A percentile compares a stretch with the other conserved stretches of the same genome.
phyloP scores from a whole-genome alignment of 352 stramenopile genomes.

The Aphanomyces astaci region DNA sequence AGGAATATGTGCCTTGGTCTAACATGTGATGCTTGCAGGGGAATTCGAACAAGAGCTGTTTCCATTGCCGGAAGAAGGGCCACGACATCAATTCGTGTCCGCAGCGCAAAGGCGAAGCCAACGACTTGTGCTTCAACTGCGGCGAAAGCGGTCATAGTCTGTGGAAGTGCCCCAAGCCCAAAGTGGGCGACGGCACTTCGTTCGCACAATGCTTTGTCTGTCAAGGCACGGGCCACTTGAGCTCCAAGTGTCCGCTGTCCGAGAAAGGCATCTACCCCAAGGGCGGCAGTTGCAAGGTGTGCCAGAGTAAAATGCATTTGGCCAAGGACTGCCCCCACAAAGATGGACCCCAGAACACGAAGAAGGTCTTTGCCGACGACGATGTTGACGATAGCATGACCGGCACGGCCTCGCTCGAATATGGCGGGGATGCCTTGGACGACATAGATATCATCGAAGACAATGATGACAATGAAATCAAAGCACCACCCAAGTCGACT shows the following conservation, averaged over 20 bases:
- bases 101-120: conserved; percentile 29
- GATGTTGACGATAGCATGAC: conserved; percentile 32
- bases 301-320: conserved; percentile 74
- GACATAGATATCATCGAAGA: conserved; percentile 23
- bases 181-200: conserved; percentile 49
- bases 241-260: conserved; percentile 77
- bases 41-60: conserved; percentile 71
- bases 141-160: conserved; percentile 59
- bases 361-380: conserved; percentile 60
- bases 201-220: conserved; percentile 87
- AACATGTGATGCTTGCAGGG: conserved; percentile 51
- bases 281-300: conserved; percentile 84
- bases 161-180: conserved; percentile 57
- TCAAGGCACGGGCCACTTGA: conserved; percentile 77
- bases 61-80: conserved; percentile 71
- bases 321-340: conserved; percentile 68
- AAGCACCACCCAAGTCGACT: background rate
- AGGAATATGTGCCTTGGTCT: no score
- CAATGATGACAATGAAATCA: conserved; percentile 18
- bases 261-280: conserved; percentile 84
- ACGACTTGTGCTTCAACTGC: conserved; percentile 82
- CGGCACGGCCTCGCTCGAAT: background rate
- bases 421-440: background rate
- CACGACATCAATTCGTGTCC: conserved; percentile 80
- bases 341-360: conserved; percentile 71